Conservation (phyloP, 345 rosid species). For the Citrus hindsii region DNA sequence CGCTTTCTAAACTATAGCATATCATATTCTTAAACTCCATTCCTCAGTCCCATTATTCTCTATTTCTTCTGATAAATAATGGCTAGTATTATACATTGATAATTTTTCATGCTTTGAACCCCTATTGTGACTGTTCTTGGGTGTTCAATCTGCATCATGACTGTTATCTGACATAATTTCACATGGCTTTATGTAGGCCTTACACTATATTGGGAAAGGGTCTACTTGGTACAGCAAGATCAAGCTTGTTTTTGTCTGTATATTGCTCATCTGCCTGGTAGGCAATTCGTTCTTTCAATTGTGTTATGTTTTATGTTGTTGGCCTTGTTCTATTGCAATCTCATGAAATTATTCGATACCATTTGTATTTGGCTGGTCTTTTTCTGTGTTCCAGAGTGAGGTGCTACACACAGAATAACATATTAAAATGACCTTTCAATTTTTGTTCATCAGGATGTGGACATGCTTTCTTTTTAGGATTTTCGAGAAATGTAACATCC, state of each 20-base stretch:
- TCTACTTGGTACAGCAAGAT: constrained; percentile 85
- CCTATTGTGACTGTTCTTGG: background rate
- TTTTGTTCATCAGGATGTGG: constrained; percentile 60
- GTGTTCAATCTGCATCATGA: background rate
- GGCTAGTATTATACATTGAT: background rate
- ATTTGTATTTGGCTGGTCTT: no score
- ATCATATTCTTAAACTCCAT: background rate
- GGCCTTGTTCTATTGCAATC: background rate
- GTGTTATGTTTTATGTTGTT: background rate
- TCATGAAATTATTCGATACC: background rate
- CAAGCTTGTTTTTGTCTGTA: constrained; percentile 84
- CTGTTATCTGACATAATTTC: constrained; percentile 11
- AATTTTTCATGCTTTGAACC: background rate
- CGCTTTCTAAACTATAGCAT: background rate
- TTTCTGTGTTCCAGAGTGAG: background rate
- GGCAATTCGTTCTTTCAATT: constrained; percentile 17
- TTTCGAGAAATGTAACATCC: constrained; percentile 61
- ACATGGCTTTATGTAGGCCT: constrained; percentile 51
- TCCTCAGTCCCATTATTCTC: background rate
- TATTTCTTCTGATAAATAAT: background rate
- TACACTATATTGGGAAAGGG: constrained; percentile 66
- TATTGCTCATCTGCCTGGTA: constrained; percentile 97
- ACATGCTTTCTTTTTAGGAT: constrained; percentile 82
- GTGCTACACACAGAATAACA: background rate
- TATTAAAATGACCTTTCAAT: background rate